Evolutionary conservation across 805 yeast genomes (phyloP).

Genomic region (Limtongia smithiae): DNA sequence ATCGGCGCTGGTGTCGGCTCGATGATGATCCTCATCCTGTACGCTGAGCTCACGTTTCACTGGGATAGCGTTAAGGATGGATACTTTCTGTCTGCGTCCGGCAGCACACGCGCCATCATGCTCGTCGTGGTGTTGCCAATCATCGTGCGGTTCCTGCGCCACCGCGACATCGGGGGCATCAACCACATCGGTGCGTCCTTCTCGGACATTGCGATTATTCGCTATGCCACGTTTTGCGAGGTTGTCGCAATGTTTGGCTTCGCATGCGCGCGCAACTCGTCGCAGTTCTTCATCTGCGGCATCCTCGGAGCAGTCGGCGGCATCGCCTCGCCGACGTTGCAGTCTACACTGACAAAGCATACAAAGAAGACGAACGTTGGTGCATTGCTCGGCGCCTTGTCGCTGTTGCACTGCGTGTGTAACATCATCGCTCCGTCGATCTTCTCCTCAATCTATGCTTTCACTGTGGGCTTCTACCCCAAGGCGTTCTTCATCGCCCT

Average conservation of each 20-base stretch:
- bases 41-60: slow-evolving; percentile 33
- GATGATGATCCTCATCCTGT: slow-evolving; percentile 29
- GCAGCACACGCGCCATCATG: slow-evolving; percentile 31
- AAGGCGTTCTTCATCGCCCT: slow-evolving; percentile 3
- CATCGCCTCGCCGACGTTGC: slow-evolving; percentile 18
- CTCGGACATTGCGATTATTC: slow-evolving; percentile 18
- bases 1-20: slow-evolving; percentile 26
- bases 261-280: slow-evolving; percentile 1
- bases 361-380: slow-evolving; percentile 15
- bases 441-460: slow-evolving; percentile 17
- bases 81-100: slow-evolving; percentile 33
- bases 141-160: slow-evolving; percentile 16
- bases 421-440: slow-evolving; percentile 24
- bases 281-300: not conserved
- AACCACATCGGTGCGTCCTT: slow-evolving; percentile 17
- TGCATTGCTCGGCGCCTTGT: slow-evolving; percentile 26
- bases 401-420: slow-evolving; percentile 20
- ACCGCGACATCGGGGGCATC: slow-evolving; percentile 5
- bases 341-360: slow-evolving; percentile 23
- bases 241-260: slow-evolving; percentile 7
- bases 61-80: slow-evolving; percentile 38
- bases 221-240: slow-evolving; percentile 10
- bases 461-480: slow-evolving; percentile 18
- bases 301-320: slow-evolving; percentile 9
- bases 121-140: slow-evolving; percentile 32